Evolutionary conservation across 805 yeast genomes (phyloP), one percentile per base, ranked within the genome.

Genomic region (Scheffersomyces lignosus): DNA sequence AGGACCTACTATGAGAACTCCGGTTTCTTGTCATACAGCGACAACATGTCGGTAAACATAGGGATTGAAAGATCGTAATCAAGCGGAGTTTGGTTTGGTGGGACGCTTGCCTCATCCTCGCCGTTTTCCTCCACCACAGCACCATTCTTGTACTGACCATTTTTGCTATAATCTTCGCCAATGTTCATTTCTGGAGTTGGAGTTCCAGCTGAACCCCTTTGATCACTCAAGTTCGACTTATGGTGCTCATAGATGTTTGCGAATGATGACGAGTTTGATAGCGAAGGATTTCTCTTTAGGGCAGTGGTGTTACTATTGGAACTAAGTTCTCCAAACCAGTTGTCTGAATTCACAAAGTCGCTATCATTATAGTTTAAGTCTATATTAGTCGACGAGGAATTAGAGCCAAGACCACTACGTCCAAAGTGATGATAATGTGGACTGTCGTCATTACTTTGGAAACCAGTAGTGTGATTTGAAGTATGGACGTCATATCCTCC

Each of bases 351-450:
- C 9, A 10, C 24, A 20, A 20, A 20, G 10, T 20, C 24, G 10
- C 24, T 20, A 7, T 20, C 24, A 20, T 20, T 20, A 7, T 20
- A 10, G 10, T 20, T 20, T 10, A 10, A 20, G 24, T 7, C 24
- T 20, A 20, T 33, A 18, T 38, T 38, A 14, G 33, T 13, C 26
- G 33, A 38, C 10, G 36, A 33, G 26, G 36, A 36, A 27, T 33
- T 15, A 7, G 44, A 33, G 5, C 46, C 49, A 27, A 45, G 32
- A 1, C 49, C 49, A 3, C 41, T 37, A 20, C 46, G 33, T 23
- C 44, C 49, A 33, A 45, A 45, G 27, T 45, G 49, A 15, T 38
- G 37, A 31, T 28, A 34, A 7, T 34, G 36, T 4, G 31, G 17
- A 5, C 37, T 35, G 15, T 28, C 25, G 12, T 39, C 43, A n/a